Conservation (phyloP, 2,329 filamentous ascomycete genomes). For the Fusarium keratoplasticum region DNA sequence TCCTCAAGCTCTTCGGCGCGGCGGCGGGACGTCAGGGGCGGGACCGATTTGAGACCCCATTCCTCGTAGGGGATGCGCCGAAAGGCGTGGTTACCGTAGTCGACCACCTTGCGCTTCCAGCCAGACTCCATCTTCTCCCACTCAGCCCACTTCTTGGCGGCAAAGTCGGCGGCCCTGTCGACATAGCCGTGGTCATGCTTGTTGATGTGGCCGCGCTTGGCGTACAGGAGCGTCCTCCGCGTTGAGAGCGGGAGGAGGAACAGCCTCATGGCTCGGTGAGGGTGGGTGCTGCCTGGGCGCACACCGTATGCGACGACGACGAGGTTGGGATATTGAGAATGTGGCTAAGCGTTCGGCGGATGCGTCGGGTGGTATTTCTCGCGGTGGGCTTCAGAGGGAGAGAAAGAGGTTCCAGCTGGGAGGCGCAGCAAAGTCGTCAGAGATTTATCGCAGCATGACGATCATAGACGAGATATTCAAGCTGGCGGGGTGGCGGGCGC, state of each 20-base stretch:
- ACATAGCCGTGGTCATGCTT: constrained; percentile 63
- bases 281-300: constrained; percentile 1
- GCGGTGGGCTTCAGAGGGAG: background rate
- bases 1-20: constrained; percentile 72
- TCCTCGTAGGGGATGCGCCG: constrained; percentile 94
- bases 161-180: constrained; percentile 78
- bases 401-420: background rate
- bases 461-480: constrained; percentile 7
- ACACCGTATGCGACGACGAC: background rate
- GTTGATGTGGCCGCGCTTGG: constrained; percentile 76
- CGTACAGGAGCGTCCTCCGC: constrained; percentile 90
- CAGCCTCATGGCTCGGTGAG: constrained; percentile 78
- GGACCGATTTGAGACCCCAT: constrained; percentile 97
- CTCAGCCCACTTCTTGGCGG: constrained; percentile 80
- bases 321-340: background rate
- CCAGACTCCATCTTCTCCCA: constrained; percentile 89
- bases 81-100: constrained; percentile 87
- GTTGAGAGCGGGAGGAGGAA: constrained; percentile 95
- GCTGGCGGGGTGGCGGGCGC: constrained; percentile 10
- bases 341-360: background rate
- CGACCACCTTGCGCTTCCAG: constrained; percentile 90
- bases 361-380: background rate
- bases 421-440: constrained; percentile 10
- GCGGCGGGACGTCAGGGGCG: constrained; percentile 77
- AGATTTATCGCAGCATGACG: constrained; percentile 35